These are phyloP conservation scores for Shiraia bambusicola DNA, from an alignment of 2,329 filamentous ascomycete species.

Conservation along the genomic window DNA sequence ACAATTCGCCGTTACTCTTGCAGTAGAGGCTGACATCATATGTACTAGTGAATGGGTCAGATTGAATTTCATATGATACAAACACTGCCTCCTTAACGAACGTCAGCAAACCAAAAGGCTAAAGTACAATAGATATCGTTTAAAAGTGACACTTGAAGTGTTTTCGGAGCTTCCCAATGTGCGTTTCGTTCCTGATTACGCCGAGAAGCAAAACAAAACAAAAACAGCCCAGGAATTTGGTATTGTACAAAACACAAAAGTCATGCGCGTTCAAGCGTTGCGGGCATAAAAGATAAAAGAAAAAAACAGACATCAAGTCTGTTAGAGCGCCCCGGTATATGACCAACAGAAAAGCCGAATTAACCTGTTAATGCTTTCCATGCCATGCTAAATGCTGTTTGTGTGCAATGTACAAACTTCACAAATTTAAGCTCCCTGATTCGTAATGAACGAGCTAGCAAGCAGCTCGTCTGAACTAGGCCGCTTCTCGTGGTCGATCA, in stretches of 20 bases:
- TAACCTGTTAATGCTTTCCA: conserved; percentile 1
- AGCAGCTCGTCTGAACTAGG: conserved; percentile 91
- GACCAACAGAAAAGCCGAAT: neutral
- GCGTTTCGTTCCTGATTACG: neutral
- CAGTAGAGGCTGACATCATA: no score
- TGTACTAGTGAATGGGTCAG: no score
- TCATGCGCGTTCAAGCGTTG: conserved; percentile 15
- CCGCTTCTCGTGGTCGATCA: conserved; percentile 89
- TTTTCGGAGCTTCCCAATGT: neutral
- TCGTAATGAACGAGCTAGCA: conserved; percentile 76
- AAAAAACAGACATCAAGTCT: neutral
- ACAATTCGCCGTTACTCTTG: no score
- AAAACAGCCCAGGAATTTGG: conserved; percentile 1
- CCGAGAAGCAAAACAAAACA: conserved; percentile 3
- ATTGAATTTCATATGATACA: no score
- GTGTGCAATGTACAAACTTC: conserved; percentile 1
- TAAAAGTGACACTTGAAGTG: no score
- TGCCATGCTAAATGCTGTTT: conserved; percentile 13
- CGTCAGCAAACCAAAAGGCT: no score
- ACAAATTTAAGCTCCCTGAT: conserved; percentile 51
- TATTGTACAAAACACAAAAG: conserved; percentile 16
- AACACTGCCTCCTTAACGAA: no score
- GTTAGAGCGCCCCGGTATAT: no score
- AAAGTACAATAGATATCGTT: no score
- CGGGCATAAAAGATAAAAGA: conserved; percentile 10